Conservation (phyloP, 768 basidiomycete genomes). For the Tulasnella sp. region DNA sequence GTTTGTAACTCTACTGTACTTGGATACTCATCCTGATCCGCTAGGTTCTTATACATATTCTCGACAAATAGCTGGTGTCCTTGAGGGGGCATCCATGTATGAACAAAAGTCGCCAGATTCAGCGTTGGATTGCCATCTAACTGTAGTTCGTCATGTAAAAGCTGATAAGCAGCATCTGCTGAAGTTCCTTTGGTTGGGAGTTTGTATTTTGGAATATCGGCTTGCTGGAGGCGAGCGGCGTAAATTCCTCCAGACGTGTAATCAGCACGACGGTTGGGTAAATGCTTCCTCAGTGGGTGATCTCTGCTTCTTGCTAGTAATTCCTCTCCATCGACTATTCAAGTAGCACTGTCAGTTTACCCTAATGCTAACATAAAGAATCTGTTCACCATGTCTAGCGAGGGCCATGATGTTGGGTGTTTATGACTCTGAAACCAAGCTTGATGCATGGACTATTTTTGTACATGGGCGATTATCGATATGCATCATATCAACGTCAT, state of each 20-base stretch:
- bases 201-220: constrained; percentile 3
- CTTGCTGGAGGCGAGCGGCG: constrained; percentile 2
- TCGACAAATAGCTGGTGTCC: constrained; percentile 47
- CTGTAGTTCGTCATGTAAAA: constrained; percentile 41
- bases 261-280: neutral
- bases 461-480: too few relatives aligned
- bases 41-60: constrained; percentile 44
- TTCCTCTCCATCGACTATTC: constrained; percentile 3
- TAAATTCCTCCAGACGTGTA: constrained; percentile 10
- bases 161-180: constrained; percentile 24
- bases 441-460: too few relatives aligned
- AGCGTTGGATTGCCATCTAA: constrained; percentile 44
- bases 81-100: constrained; percentile 47
- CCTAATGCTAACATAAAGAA: too few relatives aligned
- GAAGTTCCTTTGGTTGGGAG: constrained; percentile 9
- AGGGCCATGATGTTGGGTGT: too few relatives aligned
- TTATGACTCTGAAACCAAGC: too few relatives aligned
- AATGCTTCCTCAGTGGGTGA: neutral
- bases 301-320: constrained; percentile 5
- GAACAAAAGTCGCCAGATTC: constrained; percentile 44
- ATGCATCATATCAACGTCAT: too few relatives aligned
- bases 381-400: too few relatives aligned
- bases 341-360: too few relatives aligned
- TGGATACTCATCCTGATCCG: constrained; percentile 60
- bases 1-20: constrained; percentile 37